A percentile compares a stretch with the other conserved stretches of the same genome.
Conservation (phyloP, 345 rosid species). For the Pistacia integerrima region DNA sequence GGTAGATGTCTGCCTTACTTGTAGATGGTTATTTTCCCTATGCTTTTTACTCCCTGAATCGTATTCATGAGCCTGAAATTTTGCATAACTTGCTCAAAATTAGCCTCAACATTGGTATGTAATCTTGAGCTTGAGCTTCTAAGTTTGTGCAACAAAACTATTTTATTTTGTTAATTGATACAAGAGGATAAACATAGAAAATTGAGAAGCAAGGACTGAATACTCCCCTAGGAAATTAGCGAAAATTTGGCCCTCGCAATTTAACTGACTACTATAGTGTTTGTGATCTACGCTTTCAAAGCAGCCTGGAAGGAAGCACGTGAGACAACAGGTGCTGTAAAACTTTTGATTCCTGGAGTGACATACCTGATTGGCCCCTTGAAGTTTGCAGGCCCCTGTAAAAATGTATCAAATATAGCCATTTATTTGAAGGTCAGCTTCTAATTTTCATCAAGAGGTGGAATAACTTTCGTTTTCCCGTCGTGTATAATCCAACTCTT, state of each 20-base stretch:
- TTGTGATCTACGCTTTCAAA: constrained; percentile 29
- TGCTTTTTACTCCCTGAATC: neutral
- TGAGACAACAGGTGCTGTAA: constrained; percentile 19
- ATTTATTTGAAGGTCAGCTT: constrained; percentile 26
- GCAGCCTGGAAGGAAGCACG: constrained; percentile 37
- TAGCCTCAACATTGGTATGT: neutral
- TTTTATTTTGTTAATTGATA: neutral
- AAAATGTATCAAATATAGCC: constrained; percentile 31
- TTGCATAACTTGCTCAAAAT: neutral
- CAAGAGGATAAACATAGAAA: neutral
- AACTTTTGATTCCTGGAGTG: constrained; percentile 34
- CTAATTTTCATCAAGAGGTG: no score
- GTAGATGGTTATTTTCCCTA: neutral
- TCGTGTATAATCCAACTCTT: neutral
- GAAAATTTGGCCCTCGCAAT: neutral
- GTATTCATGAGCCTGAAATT: neutral
- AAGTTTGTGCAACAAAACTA: neutral
- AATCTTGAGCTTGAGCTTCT: neutral
- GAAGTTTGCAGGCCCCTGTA: constrained; percentile 36
- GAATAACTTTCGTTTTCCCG: neutral
- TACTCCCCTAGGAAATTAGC: neutral
- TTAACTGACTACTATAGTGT: neutral
- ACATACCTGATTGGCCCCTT: constrained; percentile 38
- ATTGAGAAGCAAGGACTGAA: neutral
- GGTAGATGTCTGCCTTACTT: neutral